Percentiles rank a stretch among this genome's conserved stretches.
phyloP scores from a whole-genome alignment of 192 early-diverging fungal species.

The Coemansia sp. region DNA sequence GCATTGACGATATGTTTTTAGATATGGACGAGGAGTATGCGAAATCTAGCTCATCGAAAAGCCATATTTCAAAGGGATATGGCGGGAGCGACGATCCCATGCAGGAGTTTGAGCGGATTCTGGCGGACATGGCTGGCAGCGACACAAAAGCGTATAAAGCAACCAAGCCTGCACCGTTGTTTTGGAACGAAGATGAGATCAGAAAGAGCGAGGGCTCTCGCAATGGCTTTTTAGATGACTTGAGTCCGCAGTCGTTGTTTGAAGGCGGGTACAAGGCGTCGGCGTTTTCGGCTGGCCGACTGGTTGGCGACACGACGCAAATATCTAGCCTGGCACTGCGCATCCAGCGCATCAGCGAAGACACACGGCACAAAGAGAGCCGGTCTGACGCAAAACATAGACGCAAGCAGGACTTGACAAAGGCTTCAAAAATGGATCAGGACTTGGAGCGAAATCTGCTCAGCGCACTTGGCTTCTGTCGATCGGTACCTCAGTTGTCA shows the following conservation, averaged over 20 bases:
- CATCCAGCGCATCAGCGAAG: slow-evolving; percentile 6
- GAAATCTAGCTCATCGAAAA: neutral
- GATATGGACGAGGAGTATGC: no score
- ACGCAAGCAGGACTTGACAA: neutral
- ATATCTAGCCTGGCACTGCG: slow-evolving; percentile 27
- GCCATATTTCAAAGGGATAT: neutral
- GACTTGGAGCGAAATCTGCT: slow-evolving; percentile 33
- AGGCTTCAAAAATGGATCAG: slow-evolving; percentile 2
- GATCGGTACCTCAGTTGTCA: slow-evolving; percentile 19
- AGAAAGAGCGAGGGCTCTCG: slow-evolving; percentile 1
- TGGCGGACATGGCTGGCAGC: slow-evolving; percentile 31
- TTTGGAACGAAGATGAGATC: slow-evolving; percentile 25
- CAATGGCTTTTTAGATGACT: slow-evolving; percentile 16
- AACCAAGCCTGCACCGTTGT: slow-evolving; percentile 30
- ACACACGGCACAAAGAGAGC: neutral
- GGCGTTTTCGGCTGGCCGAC: slow-evolving; percentile 28
- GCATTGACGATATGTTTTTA: no score
- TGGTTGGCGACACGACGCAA: slow-evolving; percentile 16
- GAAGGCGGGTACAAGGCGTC: slow-evolving; percentile 26
- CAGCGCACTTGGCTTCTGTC: slow-evolving; percentile 24
- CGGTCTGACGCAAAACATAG: neutral
- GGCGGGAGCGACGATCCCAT: slow-evolving; percentile 19
- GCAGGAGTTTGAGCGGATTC: slow-evolving; percentile 47
- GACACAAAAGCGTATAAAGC: slow-evolving; percentile 26
- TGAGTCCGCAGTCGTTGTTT: slow-evolving; percentile 29